A percentile compares a stretch with the other conserved stretches of the same genome.
phyloP scores from a whole-genome alignment of 1,284 basidiomycete species.

The Rhizopogon parksii region DNA sequence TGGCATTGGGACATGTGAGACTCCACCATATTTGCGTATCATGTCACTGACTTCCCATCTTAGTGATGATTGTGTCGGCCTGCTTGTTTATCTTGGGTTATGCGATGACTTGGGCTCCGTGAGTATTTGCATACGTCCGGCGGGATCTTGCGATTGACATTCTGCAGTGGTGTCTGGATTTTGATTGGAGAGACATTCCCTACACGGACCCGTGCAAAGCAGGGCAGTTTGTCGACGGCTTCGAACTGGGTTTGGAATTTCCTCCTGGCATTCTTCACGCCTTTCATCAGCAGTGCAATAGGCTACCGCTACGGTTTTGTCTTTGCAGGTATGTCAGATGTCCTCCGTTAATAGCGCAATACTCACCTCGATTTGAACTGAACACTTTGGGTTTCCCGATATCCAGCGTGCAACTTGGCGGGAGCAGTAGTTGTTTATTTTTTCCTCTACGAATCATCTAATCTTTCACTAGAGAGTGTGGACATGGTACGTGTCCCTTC shows the following conservation, averaged over 20 bases:
- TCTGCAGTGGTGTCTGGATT: slow-evolving; percentile 58
- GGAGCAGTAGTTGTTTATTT: slow-evolving; percentile 65
- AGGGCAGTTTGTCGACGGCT: slow-evolving; percentile 65
- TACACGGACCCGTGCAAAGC: slow-evolving; percentile 68
- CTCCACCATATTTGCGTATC: background rate
- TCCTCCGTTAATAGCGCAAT: background rate
- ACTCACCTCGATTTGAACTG: background rate
- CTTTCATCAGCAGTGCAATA: slow-evolving; percentile 55
- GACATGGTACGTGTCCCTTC: slow-evolving; percentile 40
- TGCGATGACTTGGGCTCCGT: slow-evolving; percentile 70
- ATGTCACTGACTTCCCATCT: background rate
- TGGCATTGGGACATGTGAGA: slow-evolving; percentile 47
- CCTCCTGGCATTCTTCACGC: slow-evolving; percentile 71
- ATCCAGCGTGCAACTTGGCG: slow-evolving; percentile 44
- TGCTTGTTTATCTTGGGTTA: slow-evolving; percentile 77
- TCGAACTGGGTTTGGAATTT: slow-evolving; percentile 73
- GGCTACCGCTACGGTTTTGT: slow-evolving; percentile 67
- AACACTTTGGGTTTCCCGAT: slow-evolving; percentile 4
- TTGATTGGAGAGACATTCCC: slow-evolving; percentile 74
- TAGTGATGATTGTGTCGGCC: slow-evolving; percentile 72
- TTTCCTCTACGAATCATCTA: slow-evolving; percentile 73
- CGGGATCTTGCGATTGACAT: background rate
- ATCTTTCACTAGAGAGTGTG: slow-evolving; percentile 64
- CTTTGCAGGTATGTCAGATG: slow-evolving; percentile 46
- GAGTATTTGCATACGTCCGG: slow-evolving; percentile 13